Conservation (phyloP, 768 basidiomycete species). For the Pleurotus eryngii region DNA sequence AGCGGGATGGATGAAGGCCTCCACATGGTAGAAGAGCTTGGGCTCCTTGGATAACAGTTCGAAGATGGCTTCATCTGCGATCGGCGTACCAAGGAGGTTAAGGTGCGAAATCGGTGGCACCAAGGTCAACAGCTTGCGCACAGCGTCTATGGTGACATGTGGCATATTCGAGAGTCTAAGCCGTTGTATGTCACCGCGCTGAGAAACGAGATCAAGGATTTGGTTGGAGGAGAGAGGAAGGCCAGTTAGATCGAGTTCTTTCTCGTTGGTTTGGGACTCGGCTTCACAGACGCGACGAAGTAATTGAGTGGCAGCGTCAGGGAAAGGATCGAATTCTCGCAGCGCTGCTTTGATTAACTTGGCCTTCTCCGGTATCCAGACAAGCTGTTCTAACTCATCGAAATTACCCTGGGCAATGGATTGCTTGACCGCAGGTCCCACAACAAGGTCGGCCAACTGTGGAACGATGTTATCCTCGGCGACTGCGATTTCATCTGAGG, state of each 20-base stretch:
- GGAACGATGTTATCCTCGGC: slow-evolving; percentile 14
- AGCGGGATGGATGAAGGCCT: slow-evolving; percentile 25
- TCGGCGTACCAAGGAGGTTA: slow-evolving; percentile 20
- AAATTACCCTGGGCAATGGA: slow-evolving; percentile 20
- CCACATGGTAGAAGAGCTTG: slow-evolving; percentile 23
- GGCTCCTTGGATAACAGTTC: slow-evolving; percentile 20
- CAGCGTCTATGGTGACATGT: slow-evolving; percentile 17
- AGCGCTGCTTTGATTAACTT: slow-evolving; percentile 16
- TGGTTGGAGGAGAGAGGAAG: slow-evolving; percentile 21
- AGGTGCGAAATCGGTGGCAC: slow-evolving; percentile 22
- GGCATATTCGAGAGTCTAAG: slow-evolving; percentile 27
- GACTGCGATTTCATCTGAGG: neutral
- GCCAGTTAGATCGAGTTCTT: slow-evolving; percentile 21
- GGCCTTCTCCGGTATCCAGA: slow-evolving; percentile 28
- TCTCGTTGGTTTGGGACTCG: slow-evolving; percentile 6
- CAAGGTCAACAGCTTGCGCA: slow-evolving; percentile 18
- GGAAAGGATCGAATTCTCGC: slow-evolving; percentile 17
- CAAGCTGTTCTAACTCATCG: slow-evolving; percentile 20
- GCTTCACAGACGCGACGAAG: slow-evolving; percentile 16
- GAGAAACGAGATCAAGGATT: slow-evolving; percentile 13
- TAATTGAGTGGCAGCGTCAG: slow-evolving; percentile 22
- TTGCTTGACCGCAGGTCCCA: slow-evolving; percentile 22
- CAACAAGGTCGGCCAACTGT: slow-evolving; percentile 21
- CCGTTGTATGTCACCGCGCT: slow-evolving; percentile 8
- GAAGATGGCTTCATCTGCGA: slow-evolving; percentile 17